Conservation (phyloP, 1,139 yeast species). For the Candida sp. region DNA sequence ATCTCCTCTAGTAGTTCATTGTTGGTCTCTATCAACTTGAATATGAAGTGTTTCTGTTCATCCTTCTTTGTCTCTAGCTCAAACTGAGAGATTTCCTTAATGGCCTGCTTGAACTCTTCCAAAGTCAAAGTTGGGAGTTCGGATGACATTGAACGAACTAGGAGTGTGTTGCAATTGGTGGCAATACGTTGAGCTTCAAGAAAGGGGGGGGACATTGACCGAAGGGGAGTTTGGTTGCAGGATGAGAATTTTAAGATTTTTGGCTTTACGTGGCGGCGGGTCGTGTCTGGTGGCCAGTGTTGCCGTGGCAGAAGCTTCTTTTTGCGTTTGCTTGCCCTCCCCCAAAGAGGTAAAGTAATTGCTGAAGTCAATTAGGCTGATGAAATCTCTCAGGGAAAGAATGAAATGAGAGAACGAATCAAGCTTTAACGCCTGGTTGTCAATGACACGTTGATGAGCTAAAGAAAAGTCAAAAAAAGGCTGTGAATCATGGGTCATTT, state of each 20-base stretch:
- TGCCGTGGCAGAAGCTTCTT: too few relatives aligned
- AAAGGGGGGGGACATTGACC: too few relatives aligned
- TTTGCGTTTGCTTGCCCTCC: too few relatives aligned
- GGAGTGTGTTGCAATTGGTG: background rate
- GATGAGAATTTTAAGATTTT: too few relatives aligned
- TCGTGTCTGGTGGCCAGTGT: too few relatives aligned
- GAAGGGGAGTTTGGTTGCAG: too few relatives aligned
- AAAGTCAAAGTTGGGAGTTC: slow-evolving; percentile 9
- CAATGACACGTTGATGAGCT: background rate
- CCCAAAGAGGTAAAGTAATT: too few relatives aligned
- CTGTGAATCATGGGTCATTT: too few relatives aligned
- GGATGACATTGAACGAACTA: background rate
- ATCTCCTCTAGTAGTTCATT: slow-evolving; percentile 31
- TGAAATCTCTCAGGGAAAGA: background rate
- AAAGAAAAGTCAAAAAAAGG: background rate
- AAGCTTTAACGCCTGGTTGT: background rate
- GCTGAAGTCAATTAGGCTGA: too few relatives aligned
- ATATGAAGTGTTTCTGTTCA: slow-evolving; percentile 13
- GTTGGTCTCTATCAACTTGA: slow-evolving; percentile 38
- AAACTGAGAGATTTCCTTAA: slow-evolving; percentile 25
- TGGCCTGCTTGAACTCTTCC: slow-evolving; percentile 29
- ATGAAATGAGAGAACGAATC: background rate
- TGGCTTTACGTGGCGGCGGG: too few relatives aligned
- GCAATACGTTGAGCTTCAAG: background rate
- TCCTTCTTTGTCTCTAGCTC: slow-evolving; percentile 14